phyloP scores from a whole-genome alignment of 2,329 filamentous ascomycete genomes.

The Hansfordia pulvinata region DNA sequence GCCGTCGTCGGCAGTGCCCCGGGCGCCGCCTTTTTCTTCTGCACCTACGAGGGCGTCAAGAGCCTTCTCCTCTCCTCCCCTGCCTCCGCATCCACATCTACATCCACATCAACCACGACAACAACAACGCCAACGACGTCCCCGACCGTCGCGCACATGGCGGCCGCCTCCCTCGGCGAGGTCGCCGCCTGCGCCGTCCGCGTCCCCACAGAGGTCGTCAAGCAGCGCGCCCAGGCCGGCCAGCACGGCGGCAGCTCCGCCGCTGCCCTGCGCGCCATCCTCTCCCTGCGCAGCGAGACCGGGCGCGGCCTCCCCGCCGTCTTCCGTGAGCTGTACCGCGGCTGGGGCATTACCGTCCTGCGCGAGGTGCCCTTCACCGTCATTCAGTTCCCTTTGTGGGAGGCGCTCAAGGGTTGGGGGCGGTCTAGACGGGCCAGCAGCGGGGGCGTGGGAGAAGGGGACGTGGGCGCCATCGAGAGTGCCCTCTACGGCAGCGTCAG shows the following conservation, averaged over 20 bases:
- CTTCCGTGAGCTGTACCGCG: constrained; percentile 76
- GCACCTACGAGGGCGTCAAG: constrained; percentile 76
- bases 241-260: constrained; percentile 61
- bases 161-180: constrained; percentile 76
- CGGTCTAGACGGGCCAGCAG: constrained; percentile 17
- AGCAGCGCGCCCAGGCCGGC: constrained; percentile 87
- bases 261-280: constrained; percentile 56
- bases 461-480: constrained; percentile 62
- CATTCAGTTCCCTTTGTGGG: constrained; percentile 96
- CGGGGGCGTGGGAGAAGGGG: constrained; percentile 10
- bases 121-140: too few species aligned
- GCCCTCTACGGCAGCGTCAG: constrained; percentile 73
- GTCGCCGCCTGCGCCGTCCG: constrained; percentile 83
- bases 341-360: constrained; percentile 85
- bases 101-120: too few species aligned
- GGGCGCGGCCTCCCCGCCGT: constrained; percentile 48
- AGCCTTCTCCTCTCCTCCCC: constrained; percentile 19
- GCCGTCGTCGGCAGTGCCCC: constrained; percentile 86
- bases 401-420: constrained; percentile 70
- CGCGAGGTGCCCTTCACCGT: constrained; percentile 95
- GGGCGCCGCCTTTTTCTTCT: constrained; percentile 93
- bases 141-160: constrained; percentile 64
- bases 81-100: too few species aligned
- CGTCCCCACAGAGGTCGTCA: constrained; percentile 92
- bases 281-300: constrained; percentile 28